phyloP scores from a whole-genome alignment of 1,284 basidiomycete genomes.

The Heterobasidion occidentale region DNA sequence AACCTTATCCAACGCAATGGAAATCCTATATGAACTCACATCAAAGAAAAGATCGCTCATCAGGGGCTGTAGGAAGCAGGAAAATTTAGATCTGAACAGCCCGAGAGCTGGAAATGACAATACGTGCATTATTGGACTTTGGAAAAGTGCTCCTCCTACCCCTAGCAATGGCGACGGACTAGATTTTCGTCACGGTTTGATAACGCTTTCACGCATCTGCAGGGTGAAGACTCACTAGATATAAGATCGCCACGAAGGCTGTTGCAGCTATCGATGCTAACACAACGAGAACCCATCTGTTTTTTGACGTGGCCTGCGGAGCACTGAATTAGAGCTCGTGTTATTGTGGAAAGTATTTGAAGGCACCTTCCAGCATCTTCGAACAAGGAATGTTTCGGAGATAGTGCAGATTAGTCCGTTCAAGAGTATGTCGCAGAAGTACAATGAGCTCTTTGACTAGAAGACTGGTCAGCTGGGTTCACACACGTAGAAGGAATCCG shows the following conservation, averaged over 20 bases:
- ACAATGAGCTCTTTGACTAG: constrained; percentile 30
- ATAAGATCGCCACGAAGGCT: constrained; percentile 26
- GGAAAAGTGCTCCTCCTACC: neutral
- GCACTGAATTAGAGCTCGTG: neutral
- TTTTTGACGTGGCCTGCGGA: constrained; percentile 32
- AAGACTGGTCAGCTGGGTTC: neutral
- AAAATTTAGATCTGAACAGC: neutral
- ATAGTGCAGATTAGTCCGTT: constrained; percentile 37
- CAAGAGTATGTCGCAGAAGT: constrained; percentile 36
- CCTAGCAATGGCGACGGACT: neutral
- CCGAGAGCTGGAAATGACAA: no score
- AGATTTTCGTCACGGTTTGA: no score
- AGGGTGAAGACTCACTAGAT: constrained; percentile 24
- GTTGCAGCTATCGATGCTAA: constrained; percentile 18
- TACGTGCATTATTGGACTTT: constrained; percentile 15
- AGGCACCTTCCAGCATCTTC: constrained; percentile 40
- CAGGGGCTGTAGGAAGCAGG: constrained; percentile 21
- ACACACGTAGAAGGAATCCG: neutral
- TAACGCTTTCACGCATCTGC: no score
- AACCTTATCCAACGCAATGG: neutral
- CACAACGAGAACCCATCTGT: constrained; percentile 26
- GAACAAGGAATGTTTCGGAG: constrained; percentile 39
- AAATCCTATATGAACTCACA: constrained; percentile 12
- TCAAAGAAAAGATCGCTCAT: constrained; percentile 24
- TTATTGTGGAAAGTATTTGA: no score